These are phyloP conservation scores for Myriosclerotinia scirpicola DNA, from an alignment of 2,329 filamentous ascomycete genomes.

Conservation along the genomic window DNA sequence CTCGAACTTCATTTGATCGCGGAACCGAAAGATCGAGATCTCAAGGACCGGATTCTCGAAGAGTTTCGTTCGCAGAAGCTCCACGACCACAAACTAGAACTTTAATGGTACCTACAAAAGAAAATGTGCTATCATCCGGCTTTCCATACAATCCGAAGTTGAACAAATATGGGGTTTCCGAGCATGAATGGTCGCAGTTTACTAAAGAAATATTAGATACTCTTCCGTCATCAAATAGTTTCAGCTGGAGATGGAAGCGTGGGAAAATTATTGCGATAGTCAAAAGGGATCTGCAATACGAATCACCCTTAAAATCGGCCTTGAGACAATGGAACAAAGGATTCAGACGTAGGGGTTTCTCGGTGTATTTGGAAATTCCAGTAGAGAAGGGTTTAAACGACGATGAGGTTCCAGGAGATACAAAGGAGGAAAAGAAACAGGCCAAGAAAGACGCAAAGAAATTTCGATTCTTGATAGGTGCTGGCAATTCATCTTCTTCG, in stretches of 20 bases:
- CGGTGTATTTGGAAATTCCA: conserved; percentile 34
- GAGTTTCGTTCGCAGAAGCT: conserved; percentile 21
- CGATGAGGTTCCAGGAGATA: conserved; percentile 10
- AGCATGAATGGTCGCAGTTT: conserved; percentile 35
- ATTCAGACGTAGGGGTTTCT: conserved; percentile 31
- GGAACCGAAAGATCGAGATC: conserved; percentile 21
- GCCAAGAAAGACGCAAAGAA: conserved; percentile 24
- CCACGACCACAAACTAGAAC: conserved; percentile 9
- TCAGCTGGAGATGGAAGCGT: conserved; percentile 16
- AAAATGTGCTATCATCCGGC: conserved; percentile 33
- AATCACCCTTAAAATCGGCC: conserved; percentile 30
- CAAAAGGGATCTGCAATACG: conserved; percentile 30
- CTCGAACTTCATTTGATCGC: conserved; percentile 18
- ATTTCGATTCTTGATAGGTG: conserved; percentile 28
- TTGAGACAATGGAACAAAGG: conserved; percentile 33
- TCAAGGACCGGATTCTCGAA: conserved; percentile 22
- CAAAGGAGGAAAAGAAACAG: conserved; percentile 23
- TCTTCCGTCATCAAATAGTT: conserved; percentile 5
- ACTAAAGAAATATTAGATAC: conserved; percentile 32
- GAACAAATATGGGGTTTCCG: conserved; percentile 27
- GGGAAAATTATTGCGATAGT: conserved; percentile 9
- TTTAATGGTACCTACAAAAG: conserved; percentile 30
- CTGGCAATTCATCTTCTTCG: conserved; percentile 15
- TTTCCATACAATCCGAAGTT: conserved; percentile 33
- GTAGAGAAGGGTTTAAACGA: conserved; percentile 17